Evolutionary conservation across 2,329 filamentous ascomycete species (phyloP).

Genomic region (Claviceps purpurea): DNA sequence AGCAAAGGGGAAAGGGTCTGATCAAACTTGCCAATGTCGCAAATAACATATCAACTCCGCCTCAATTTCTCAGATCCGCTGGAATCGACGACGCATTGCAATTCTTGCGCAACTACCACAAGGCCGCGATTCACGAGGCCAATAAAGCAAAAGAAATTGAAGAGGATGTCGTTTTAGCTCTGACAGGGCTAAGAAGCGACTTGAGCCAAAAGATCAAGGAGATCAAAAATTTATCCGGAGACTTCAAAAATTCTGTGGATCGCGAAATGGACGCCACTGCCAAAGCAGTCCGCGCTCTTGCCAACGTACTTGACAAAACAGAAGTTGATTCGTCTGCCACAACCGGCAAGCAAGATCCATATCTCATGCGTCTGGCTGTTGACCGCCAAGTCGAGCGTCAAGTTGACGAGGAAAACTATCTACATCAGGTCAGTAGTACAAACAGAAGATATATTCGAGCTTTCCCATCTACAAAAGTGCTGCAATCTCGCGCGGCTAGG

Average conservation of each 20-base stretch:
- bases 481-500: not conserved
- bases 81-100: conserved; percentile 82
- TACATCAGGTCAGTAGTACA: conserved; percentile 57
- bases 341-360: conserved; percentile 83
- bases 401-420: conserved; percentile 92
- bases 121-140: conserved; percentile 62
- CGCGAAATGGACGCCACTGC: conserved; percentile 84
- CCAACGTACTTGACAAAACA: conserved; percentile 66
- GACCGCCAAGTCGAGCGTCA: conserved; percentile 87
- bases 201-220: conserved; percentile 95
- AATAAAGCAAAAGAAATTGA: conserved; percentile 87
- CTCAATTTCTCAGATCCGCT: conserved; percentile 63
- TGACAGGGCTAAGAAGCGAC: conserved; percentile 77
- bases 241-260: conserved; percentile 94
- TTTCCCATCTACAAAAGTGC: too few relatives aligned
- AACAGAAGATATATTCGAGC: not conserved
- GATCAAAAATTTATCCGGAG: conserved; percentile 82
- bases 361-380: conserved; percentile 70
- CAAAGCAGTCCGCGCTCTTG: conserved; percentile 65
- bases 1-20: conserved; percentile 68
- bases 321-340: conserved; percentile 62
- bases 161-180: conserved; percentile 75
- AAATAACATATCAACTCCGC: conserved; percentile 63
- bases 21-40: conserved; percentile 73
- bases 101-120: conserved; percentile 72